Evolutionary conservation across 2,329 filamentous ascomycete species (phyloP).

Genomic region (Pyricularia sp.): DNA sequence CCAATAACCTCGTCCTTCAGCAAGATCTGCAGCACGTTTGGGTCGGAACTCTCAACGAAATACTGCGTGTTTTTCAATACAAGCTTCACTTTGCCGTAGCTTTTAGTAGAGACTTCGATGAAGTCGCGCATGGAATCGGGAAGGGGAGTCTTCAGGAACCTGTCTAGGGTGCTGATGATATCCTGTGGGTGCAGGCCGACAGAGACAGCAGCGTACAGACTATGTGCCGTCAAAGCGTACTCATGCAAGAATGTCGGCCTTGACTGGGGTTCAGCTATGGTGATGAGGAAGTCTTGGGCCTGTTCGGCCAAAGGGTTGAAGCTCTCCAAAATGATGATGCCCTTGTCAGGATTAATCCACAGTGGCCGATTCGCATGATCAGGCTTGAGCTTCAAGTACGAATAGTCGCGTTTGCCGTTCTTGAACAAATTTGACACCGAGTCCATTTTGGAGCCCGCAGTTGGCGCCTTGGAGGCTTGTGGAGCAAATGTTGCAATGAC

Average conservation of each 20-base stretch:
- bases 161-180: conserved; percentile 77
- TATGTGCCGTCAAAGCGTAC: conserved; percentile 81
- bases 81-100: conserved; percentile 87
- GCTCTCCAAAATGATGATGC: conserved; percentile 81
- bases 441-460: conserved; percentile 13
- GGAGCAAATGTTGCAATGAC: conserved; percentile 53
- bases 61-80: conserved; percentile 89
- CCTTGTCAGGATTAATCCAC: conserved; percentile 64
- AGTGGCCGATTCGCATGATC: conserved; percentile 60
- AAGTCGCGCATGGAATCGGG: conserved; percentile 69
- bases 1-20: conserved; percentile 74
- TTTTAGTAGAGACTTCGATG: conserved; percentile 72
- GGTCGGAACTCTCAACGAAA: conserved; percentile 83
- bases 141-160: conserved; percentile 77
- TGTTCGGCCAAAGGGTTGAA: conserved; percentile 79
- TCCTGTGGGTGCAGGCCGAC: conserved; percentile 78
- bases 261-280: conserved; percentile 82
- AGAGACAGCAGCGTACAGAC: conserved; percentile 85
- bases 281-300: conserved; percentile 87
- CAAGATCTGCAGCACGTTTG: conserved; percentile 71
- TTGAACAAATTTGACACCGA: conserved; percentile 20
- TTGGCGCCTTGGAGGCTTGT: conserved; percentile 20
- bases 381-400: conserved; percentile 43
- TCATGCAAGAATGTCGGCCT: conserved; percentile 85
- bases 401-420: conserved; percentile 53